phyloP scores from a whole-genome alignment of 169 alveolate species.

The Neospora caninum region DNA sequence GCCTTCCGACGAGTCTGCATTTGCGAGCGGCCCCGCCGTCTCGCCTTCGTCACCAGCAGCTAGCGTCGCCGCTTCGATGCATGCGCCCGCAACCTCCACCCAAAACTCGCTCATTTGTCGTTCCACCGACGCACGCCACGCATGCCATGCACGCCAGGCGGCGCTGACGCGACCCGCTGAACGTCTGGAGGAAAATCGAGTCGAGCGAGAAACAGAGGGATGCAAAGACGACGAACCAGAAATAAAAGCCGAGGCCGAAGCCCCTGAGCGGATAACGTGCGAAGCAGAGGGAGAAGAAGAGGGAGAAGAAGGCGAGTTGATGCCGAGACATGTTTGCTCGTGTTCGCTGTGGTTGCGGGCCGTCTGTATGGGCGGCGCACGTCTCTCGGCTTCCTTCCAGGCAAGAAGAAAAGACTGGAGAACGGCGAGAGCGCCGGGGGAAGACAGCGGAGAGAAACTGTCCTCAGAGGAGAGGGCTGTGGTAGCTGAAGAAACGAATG shows the following conservation, averaged over 20 bases:
- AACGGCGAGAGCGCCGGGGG: background rate
- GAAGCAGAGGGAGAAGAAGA: background rate
- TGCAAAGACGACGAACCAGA: background rate
- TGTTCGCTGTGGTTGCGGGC: too few species aligned
- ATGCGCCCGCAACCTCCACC: background rate
- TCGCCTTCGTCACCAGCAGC: background rate
- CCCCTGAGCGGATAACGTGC: too few species aligned
- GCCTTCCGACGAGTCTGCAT: background rate
- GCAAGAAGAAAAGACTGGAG: conserved; percentile 23
- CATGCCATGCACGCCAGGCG: too few species aligned
- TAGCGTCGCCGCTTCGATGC: background rate
- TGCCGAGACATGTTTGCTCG: too few species aligned
- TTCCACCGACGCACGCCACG: background rate
- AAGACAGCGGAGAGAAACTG: background rate
- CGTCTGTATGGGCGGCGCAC: too few species aligned
- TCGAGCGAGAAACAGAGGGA: background rate
- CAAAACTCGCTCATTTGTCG: background rate
- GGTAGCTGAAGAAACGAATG: background rate
- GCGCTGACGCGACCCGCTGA: too few species aligned
- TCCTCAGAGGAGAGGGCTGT: background rate
- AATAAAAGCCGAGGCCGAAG: background rate
- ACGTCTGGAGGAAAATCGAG: too few species aligned
- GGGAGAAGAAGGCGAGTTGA: background rate
- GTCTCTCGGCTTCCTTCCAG: background rate
- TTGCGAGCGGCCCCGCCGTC: too few species aligned